Conservation (phyloP, 371 early-diverging fungal species). For the Lichtheimia corymbifera region DNA sequence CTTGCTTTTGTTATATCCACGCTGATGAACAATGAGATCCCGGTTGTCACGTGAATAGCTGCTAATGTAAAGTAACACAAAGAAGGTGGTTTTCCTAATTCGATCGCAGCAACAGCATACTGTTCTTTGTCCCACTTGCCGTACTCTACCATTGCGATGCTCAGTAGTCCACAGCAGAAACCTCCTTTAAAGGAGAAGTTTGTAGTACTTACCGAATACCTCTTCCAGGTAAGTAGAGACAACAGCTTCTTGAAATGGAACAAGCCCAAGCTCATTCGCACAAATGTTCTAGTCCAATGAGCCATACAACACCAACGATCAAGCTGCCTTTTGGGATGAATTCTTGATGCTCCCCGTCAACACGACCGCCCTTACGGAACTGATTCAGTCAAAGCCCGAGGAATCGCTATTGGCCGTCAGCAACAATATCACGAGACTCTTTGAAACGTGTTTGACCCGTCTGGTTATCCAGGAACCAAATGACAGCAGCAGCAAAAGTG, state of each 20-base stretch:
- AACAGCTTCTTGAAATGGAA: neutral
- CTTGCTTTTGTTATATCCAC: no score
- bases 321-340: constrained; percentile 51
- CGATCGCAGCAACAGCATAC: no score
- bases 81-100: no score
- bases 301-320: constrained; percentile 24
- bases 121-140: no score
- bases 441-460: constrained; percentile 30
- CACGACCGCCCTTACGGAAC: constrained; percentile 27
- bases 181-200: constrained; percentile 53
- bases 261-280: neutral
- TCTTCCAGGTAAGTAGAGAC: constrained; percentile 41
- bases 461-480: constrained; percentile 4
- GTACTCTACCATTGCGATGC: no score
- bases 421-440: constrained; percentile 37
- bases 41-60: no score
- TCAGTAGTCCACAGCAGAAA: no score
- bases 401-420: constrained; percentile 41
- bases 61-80: no score
- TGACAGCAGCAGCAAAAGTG: neutral
- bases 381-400: constrained; percentile 40
- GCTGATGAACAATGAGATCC: no score
- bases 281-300: neutral
- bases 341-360: constrained; percentile 52
- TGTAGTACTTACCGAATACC: constrained; percentile 49